phyloP scores from a whole-genome alignment of 2,329 filamentous ascomycete genomes.

The Colletotrichum sp. region DNA sequence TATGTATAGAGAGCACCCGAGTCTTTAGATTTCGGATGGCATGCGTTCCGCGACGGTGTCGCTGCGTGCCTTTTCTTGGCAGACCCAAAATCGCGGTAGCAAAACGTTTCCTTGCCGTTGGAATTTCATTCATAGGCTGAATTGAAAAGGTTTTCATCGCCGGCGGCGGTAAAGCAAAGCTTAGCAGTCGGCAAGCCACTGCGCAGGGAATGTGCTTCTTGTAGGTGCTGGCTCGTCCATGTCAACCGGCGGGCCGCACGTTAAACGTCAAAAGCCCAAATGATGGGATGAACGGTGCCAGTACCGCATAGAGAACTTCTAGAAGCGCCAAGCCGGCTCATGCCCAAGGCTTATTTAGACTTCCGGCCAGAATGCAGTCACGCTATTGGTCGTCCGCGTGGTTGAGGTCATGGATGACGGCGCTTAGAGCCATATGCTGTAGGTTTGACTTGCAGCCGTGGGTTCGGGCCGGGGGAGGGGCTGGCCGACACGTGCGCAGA shows the following conservation, averaged over 20 bases:
- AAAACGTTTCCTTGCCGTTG: neutral
- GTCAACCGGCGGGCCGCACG: neutral
- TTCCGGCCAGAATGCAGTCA: neutral
- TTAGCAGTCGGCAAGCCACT: neutral
- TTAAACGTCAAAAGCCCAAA: neutral
- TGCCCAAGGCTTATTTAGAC: neutral
- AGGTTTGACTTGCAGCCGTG: neutral
- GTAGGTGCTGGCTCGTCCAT: too few species aligned
- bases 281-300: neutral
- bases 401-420: neutral
- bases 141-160: neutral
- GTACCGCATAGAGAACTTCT: neutral
- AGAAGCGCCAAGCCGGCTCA: neutral
- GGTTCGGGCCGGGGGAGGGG: neutral
- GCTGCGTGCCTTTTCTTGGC: neutral
- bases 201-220: neutral
- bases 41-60: neutral
- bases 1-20: neutral
- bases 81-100: neutral
- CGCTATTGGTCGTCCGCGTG: neutral
- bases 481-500: neutral
- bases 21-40: neutral
- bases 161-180: neutral
- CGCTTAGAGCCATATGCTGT: neutral
- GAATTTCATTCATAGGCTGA: neutral